Percentiles rank a stretch among this genome's conserved stretches.
Conservation (phyloP, 192 early-diverging fungal genomes). For the Podochytrium sp. region DNA sequence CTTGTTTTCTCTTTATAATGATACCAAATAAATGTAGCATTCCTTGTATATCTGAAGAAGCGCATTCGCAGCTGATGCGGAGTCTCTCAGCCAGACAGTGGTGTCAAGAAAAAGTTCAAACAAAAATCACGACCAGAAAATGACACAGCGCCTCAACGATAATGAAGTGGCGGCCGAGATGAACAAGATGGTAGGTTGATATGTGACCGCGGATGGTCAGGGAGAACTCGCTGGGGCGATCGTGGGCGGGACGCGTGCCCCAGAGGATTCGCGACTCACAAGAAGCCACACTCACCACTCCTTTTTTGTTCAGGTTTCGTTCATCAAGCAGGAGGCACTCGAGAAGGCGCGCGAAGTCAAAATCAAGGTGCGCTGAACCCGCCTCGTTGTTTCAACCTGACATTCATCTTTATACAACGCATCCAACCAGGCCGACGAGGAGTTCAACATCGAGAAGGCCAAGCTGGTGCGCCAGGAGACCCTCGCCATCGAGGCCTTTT, state of each 20-base stretch:
- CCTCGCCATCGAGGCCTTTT: constrained; percentile 92
- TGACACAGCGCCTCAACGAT: constrained; percentile 76
- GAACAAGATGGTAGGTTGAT: constrained; percentile 89
- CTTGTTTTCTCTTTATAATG: too few species aligned
- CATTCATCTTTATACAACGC: neutral
- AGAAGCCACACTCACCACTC: neutral
- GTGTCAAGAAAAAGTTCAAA: too few species aligned
- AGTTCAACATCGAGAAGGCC: constrained; percentile 99
- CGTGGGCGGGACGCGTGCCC: too few species aligned
- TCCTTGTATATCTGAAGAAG: too few species aligned
- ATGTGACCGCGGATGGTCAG: too few species aligned
- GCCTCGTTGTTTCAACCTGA: neutral
- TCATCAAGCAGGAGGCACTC: constrained; percentile 98
- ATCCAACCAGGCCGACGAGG: constrained; percentile 86
- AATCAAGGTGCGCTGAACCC: constrained; percentile 72
- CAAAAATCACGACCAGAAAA: too few species aligned
- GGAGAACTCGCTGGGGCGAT: too few species aligned
- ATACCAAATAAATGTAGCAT: too few species aligned
- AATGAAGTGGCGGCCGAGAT: constrained; percentile 95
- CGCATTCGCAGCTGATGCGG: too few species aligned
- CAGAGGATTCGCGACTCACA: too few species aligned
- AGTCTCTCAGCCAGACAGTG: too few species aligned
- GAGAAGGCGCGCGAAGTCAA: constrained; percentile 99
- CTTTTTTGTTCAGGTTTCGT: constrained; percentile 81
- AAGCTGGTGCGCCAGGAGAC: constrained; percentile 98